Percentiles rank a stretch among this genome's conserved stretches.
phyloP scores from a whole-genome alignment of 495 filamentous ascomycete species.

The Pseudotulostoma volvatum region DNA sequence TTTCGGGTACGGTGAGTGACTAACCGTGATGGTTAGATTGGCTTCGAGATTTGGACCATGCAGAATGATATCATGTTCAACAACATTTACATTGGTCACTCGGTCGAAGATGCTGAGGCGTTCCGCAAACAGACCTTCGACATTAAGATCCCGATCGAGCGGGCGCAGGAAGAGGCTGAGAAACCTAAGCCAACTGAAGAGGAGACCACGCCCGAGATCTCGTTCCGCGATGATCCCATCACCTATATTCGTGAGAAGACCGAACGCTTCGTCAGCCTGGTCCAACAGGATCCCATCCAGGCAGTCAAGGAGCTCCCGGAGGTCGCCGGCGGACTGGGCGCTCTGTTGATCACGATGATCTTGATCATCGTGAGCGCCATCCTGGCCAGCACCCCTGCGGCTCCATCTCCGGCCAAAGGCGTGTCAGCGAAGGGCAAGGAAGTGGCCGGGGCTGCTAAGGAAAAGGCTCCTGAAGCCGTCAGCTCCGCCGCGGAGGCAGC shows the following conservation, averaged over 20 bases:
- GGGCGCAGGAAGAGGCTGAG: conserved; percentile 62
- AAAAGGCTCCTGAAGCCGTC: conserved; percentile 58
- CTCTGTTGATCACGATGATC: conserved; percentile 49
- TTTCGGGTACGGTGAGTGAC: conserved; percentile 1
- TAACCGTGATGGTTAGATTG: conserved; percentile 42
- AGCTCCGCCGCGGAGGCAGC: conserved; percentile 47
- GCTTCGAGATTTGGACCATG: conserved; percentile 99
- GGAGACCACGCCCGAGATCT: conserved; percentile 53
- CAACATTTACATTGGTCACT: conserved; percentile 99
- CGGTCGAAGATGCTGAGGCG: conserved; percentile 78
- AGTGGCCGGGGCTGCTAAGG: conserved; percentile 54
- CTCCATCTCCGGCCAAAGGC: conserved; percentile 33
- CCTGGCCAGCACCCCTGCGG: conserved; percentile 20
- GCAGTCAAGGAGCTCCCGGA: conserved; percentile 87
- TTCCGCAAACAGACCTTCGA: conserved; percentile 85
- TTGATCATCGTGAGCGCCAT: conserved; percentile 47
- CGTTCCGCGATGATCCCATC: conserved; percentile 87
- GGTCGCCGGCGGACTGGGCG: conserved; percentile 63
- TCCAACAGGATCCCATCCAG: conserved; percentile 72
- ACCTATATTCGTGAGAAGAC: conserved; percentile 81
- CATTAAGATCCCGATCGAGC: conserved; percentile 75
- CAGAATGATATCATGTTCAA: conserved; percentile 97
- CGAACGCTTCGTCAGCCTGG: conserved; percentile 71
- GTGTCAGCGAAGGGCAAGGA: conserved; percentile 56
- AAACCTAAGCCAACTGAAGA: conserved; percentile 69